Percentiles rank a stretch among this genome's conserved stretches.
These are phyloP conservation scores for Wickerhamomyces hampshirensis DNA, from an alignment of 805 yeast species.

Conservation along the genomic window DNA sequence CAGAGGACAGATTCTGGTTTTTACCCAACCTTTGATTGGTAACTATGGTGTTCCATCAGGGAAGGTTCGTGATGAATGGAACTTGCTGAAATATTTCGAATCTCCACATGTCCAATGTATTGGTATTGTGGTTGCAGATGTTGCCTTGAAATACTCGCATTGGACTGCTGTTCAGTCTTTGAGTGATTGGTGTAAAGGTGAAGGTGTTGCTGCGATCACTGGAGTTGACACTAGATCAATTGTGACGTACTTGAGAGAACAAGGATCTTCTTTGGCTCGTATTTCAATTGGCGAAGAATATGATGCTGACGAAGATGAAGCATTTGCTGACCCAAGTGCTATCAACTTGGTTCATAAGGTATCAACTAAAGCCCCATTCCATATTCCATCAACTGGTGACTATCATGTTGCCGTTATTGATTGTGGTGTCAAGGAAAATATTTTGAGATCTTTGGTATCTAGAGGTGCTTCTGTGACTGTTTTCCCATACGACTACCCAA, in stretches of 20 bases:
- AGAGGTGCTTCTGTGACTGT: conserved; percentile 97
- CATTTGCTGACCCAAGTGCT: conserved; percentile 85
- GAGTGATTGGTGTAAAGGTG: conserved; percentile 93
- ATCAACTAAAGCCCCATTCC: conserved; percentile 93
- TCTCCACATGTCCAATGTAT: conserved; percentile 88
- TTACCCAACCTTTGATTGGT: conserved; percentile 96
- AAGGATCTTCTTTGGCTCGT: conserved; percentile 90
- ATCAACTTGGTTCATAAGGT: conserved; percentile 90
- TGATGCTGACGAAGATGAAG: conserved; percentile 88
- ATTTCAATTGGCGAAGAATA: conserved; percentile 87
- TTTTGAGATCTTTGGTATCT: conserved; percentile 84
- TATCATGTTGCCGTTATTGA: conserved; percentile 90
- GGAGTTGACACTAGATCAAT: conserved; percentile 97
- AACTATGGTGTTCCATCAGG: conserved; percentile 97
- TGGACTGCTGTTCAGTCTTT: conserved; percentile 99
- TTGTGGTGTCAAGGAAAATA: conserved; percentile 98
- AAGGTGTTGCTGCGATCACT: conserved; percentile 92
- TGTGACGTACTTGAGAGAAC: conserved; percentile 89
- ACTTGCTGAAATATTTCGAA: conserved; percentile 86
- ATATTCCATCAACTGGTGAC: conserved; percentile 59
- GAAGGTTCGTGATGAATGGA: conserved; percentile 73
- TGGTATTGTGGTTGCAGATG: conserved; percentile 95
- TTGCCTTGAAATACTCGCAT: conserved; percentile 93
- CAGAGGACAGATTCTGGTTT: conserved; percentile 92
- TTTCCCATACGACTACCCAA: conserved; percentile 92